phyloP scores from a whole-genome alignment of 2,329 filamentous ascomycete genomes.

The Microcyclospora pomicola region DNA sequence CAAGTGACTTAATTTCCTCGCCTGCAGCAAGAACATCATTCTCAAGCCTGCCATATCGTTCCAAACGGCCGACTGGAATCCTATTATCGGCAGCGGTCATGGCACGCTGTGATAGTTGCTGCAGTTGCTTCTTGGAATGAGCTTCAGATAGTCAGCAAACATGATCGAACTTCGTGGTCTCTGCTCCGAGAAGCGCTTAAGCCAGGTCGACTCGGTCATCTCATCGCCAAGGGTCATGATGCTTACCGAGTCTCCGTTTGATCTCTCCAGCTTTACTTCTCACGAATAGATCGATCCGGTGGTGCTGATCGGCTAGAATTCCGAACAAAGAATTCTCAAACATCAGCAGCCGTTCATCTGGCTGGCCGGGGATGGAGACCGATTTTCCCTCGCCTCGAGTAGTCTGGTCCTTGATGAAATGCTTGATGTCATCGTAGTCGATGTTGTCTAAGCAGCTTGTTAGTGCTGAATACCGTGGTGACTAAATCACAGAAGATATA shows the following conservation, averaged over 20 bases:
- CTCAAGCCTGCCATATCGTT: slow-evolving; percentile 38
- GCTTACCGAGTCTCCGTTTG: slow-evolving; percentile 50
- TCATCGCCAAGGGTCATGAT: too few species aligned
- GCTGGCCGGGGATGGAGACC: slow-evolving; percentile 60
- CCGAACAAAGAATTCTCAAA: slow-evolving; percentile 53
- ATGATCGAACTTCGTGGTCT: not conserved
- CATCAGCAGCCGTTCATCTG: slow-evolving; percentile 34
- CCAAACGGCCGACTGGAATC: slow-evolving; percentile 32
- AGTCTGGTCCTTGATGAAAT: slow-evolving; percentile 70
- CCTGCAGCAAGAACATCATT: slow-evolving; percentile 44
- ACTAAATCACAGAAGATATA: not conserved
- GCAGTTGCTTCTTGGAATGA: slow-evolving; percentile 17
- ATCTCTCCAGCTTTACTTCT: slow-evolving; percentile 70
- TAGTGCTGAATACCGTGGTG: not conserved
- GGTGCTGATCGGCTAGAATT: slow-evolving; percentile 61
- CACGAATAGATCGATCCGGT: slow-evolving; percentile 65
- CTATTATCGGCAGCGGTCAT: slow-evolving; percentile 13
- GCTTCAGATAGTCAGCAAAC: slow-evolving; percentile 7
- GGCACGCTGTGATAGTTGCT: slow-evolving; percentile 12
- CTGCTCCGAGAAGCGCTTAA: not conserved
- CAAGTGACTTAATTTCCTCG: slow-evolving; percentile 56
- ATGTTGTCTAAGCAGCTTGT: slow-evolving; percentile 51
- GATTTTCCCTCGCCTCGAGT: slow-evolving; percentile 55
- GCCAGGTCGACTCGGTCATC: not conserved
- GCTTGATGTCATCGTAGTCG: slow-evolving; percentile 78